phyloP scores from a whole-genome alignment of 73 alveolate genomes.

The Symbiodinium pilosum region DNA sequence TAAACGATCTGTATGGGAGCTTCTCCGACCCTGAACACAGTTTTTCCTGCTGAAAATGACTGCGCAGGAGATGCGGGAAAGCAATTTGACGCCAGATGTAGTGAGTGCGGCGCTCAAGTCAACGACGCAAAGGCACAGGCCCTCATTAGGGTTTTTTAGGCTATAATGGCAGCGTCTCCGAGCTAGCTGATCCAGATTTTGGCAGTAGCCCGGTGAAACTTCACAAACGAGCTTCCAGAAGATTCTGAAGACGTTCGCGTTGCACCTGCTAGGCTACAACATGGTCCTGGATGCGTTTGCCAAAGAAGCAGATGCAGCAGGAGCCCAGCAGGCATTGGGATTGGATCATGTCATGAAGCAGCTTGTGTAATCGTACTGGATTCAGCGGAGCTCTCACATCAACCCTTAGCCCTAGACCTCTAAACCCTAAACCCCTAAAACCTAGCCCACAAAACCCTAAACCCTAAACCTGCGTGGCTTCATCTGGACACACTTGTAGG shows the following conservation, averaged over 20 bases:
- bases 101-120: slow-evolving; percentile 15
- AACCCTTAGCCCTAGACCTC: no score
- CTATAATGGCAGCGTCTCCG: neutral
- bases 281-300: slow-evolving; percentile 60
- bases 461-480: no score
- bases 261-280: slow-evolving; percentile 24
- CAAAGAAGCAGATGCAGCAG: slow-evolving; percentile 21
- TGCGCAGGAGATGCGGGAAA: slow-evolving; percentile 38
- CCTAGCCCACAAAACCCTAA: no score
- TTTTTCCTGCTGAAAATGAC: no score
- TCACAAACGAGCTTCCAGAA: no score
- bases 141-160: neutral
- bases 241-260: no score
- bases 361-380: neutral
- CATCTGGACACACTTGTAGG: no score
- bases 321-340: slow-evolving; percentile 35
- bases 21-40: no score
- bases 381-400: neutral
- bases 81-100: slow-evolving; percentile 3
- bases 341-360: neutral
- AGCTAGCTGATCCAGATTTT: neutral
- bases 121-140: neutral
- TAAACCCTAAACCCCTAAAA: no score
- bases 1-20: no score
- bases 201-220: no score